These are phyloP conservation scores for Heliosperma pusillum DNA, from an alignment of 148 eudicot species.

Conservation along the genomic window DNA sequence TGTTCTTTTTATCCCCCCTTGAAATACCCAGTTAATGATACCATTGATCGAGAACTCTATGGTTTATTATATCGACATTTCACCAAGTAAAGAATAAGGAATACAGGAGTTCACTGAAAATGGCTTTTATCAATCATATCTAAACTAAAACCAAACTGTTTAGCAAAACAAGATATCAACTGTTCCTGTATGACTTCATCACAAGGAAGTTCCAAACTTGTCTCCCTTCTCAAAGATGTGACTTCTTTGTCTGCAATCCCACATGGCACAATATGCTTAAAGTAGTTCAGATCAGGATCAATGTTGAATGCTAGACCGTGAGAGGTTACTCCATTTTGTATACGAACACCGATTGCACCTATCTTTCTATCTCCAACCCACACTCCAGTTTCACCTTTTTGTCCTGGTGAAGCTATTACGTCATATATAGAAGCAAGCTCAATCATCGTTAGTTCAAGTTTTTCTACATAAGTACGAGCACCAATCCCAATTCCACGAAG, in stretches of 20 bases:
- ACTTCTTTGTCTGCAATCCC: conserved; percentile 82
- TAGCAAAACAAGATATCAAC: conserved; percentile 67
- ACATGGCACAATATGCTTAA: conserved; percentile 88
- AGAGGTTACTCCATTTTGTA: conserved; percentile 76
- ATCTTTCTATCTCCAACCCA: conserved; percentile 87
- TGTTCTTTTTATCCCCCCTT: too few relatives aligned
- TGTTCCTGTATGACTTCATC: conserved; percentile 78
- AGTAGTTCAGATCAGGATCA: conserved; percentile 69
- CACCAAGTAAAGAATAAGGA: conserved; percentile 1
- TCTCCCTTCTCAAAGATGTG: conserved; percentile 69
- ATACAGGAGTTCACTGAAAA: conserved; percentile 25
- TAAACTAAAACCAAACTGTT: conserved; percentile 46
- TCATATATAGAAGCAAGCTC: conserved; percentile 71
- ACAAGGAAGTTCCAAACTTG: conserved; percentile 45
- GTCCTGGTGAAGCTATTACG: conserved; percentile 57
- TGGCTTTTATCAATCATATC: conserved; percentile 25
- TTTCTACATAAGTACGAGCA: conserved; percentile 83
- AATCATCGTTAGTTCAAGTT: conserved; percentile 77
- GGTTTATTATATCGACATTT: neutral
- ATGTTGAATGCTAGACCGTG: conserved; percentile 90
- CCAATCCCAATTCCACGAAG: conserved; percentile 77
- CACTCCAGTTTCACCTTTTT: conserved; percentile 73
- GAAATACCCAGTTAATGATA: neutral
- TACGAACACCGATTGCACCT: conserved; percentile 88
- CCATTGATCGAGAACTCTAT: neutral